Evolutionary conservation across 2,329 filamentous ascomycete genomes (phyloP).

Genomic region (Fusarium temperatum): DNA sequence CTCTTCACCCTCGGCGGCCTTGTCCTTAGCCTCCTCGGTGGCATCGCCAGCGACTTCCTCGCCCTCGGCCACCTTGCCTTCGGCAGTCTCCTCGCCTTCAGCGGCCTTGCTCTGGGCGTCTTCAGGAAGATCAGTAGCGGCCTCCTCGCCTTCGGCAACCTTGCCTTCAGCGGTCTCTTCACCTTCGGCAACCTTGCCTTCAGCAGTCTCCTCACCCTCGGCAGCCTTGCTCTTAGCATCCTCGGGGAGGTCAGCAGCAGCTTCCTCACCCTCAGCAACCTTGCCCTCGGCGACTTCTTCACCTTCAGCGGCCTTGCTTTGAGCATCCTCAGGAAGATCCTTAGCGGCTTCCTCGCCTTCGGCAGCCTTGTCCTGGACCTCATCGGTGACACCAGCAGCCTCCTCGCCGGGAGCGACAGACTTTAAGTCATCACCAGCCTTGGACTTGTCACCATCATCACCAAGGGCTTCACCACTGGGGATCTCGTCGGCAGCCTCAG

Average conservation of each 20-base stretch:
- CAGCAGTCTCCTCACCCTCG: background rate
- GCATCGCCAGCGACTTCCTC: background rate
- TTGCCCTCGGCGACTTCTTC: conserved; percentile 10
- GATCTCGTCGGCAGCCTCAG: conserved; percentile 8
- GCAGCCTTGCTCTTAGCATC: conserved; percentile 10
- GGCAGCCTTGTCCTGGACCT: conserved; percentile 30
- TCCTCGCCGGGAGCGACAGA: conserved; percentile 50
- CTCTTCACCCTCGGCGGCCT: background rate
- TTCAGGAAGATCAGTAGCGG: background rate
- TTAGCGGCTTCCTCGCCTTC: conserved; percentile 6
- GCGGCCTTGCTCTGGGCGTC: background rate
- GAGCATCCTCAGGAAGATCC: conserved; percentile 7
- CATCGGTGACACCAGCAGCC: conserved; percentile 41
- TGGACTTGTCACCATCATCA: conserved; percentile 26
- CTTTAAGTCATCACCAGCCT: conserved; percentile 49
- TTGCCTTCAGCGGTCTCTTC: too few relatives aligned
- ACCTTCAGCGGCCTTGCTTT: conserved; percentile 38
- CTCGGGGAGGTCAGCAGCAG: background rate
- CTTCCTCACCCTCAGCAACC: background rate
- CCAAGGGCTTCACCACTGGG: background rate
- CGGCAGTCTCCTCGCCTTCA: background rate
- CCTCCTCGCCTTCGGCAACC: conserved; percentile 5
- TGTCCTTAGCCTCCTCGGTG: background rate
- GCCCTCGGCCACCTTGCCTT: background rate
- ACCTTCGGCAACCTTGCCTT: background rate